Evolutionary conservation across 768 basidiomycete species (phyloP), one percentile per base, ranked within the genome.

Genomic region (Cystobasidium tubakii): DNA sequence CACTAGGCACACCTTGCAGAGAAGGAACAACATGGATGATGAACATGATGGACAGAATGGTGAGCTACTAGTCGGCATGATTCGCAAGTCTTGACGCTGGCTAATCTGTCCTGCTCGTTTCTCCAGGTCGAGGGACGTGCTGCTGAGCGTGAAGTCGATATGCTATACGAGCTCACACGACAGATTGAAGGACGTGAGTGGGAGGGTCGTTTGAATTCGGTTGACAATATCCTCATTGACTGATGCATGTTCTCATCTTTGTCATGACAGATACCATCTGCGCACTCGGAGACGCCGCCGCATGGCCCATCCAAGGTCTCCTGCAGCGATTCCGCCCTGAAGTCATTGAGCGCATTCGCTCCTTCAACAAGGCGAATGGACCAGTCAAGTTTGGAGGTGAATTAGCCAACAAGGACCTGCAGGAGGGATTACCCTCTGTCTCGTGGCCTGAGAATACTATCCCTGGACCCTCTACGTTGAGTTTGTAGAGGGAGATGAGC

Each of bases 21-120:
- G 90, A 93, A 79, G 92, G 93, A 43, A 98, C 95, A 1, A 96
- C 92, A 0, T 98, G 95, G 95, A 92, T 99, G 90, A 91, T 90
- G 87, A 95, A 97, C 83, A 97, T 98, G 92, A 99, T 99, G 95
- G 86, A 92, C 81, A 88, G 95, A 60, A 87, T 99, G 85, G 91
- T 90, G 21, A 25, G 39, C 4, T 25, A 13, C 62, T 27, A 7
- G 19, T 21, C 62, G n/a, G n/a, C n/a, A n/a, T n/a, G n/a, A n/a
- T n/a, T n/a, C n/a, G n/a, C n/a, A n/a, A n/a, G n/a, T n/a, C 54
- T 57, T 57, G 6, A 25, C 39, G 34, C 27, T 21, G 63, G 23
- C 25, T 34, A 19, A 43, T 6, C 13, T 10, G 27, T 65, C 2
- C n/a, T 62, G 60, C 19, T n/a, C 17, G 6, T 19, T 33, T 62